These are phyloP conservation scores for Cyberlindnera americana DNA, from an alignment of 805 yeast species.

Conservation along the genomic window DNA sequence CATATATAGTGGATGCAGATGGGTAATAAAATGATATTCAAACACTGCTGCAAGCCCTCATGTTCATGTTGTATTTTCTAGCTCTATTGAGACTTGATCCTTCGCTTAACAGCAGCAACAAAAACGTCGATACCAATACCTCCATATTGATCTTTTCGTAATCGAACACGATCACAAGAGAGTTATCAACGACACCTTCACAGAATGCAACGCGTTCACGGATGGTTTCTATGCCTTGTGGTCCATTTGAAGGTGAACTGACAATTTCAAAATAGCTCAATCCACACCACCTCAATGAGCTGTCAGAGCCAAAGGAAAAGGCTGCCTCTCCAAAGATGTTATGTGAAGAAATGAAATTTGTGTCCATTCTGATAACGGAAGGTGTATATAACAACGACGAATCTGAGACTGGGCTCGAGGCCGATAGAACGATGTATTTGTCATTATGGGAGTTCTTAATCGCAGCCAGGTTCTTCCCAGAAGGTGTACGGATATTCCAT, in stretches of 20 bases:
- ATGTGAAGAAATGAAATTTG: slow-evolving; percentile 1
- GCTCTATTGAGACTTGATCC: not conserved
- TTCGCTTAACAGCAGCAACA: slow-evolving; percentile 14
- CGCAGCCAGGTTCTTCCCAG: slow-evolving; percentile 16
- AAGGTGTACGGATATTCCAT: slow-evolving; percentile 18
- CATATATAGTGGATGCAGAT: slow-evolving; percentile 25
- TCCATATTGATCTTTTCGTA: slow-evolving; percentile 25
- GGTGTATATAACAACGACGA: slow-evolving; percentile 24
- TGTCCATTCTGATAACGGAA: slow-evolving; percentile 16
- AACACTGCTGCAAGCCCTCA: not conserved
- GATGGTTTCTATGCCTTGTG: slow-evolving; percentile 6
- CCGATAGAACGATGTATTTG: slow-evolving; percentile 20
- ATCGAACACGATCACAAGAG: slow-evolving; percentile 16
- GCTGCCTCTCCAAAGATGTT: slow-evolving; percentile 7
- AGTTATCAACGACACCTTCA: slow-evolving; percentile 12
- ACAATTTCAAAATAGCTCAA: slow-evolving; percentile 22
- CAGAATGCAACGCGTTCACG: slow-evolving; percentile 23
- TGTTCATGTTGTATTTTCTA: not conserved
- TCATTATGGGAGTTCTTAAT: slow-evolving; percentile 16
- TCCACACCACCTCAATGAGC: slow-evolving; percentile 23
- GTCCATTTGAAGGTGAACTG: not conserved
- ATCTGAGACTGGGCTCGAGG: slow-evolving; percentile 1
- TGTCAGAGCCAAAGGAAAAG: slow-evolving; percentile 20
- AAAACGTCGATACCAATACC: slow-evolving; percentile 22
- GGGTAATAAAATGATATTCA: slow-evolving; percentile 9